Conservation (phyloP, 176 grass and related monocot genomes). For the Poa pratensis region DNA sequence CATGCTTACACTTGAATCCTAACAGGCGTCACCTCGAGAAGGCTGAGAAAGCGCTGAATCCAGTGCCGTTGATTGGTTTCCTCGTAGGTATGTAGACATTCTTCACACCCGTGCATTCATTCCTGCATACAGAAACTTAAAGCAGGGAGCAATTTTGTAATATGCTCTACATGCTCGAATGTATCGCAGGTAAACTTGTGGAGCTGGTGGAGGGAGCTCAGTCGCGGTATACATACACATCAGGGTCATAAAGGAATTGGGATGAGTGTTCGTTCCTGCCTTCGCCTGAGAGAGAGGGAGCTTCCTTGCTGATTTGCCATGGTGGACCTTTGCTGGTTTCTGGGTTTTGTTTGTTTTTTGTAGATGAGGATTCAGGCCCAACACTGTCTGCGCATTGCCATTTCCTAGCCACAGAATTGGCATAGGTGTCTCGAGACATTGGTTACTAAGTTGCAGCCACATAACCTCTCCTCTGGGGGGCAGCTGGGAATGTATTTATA, state of each 20-base stretch:
- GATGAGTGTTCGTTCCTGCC: background rate
- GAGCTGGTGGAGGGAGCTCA: conserved; percentile 89
- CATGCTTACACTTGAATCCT: conserved; percentile 41
- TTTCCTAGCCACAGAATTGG: conserved; percentile 26
- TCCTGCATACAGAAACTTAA: background rate
- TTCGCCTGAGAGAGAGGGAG: too few relatives aligned
- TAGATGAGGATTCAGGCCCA: background rate
- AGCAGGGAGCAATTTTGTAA: background rate
- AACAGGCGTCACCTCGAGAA: conserved; percentile 82
- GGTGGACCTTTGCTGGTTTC: conserved; percentile 3
- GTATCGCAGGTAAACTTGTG: conserved; percentile 71
- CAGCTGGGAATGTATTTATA: conserved; percentile 24
- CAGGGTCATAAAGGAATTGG: conserved; percentile 67
- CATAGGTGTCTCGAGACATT: background rate
- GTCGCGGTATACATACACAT: conserved; percentile 90
- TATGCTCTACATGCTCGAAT: background rate
- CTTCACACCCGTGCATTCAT: background rate
- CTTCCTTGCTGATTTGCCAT: conserved; percentile 28
- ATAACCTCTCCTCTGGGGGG: background rate
- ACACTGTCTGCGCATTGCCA: conserved; percentile 10
- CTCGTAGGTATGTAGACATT: conserved; percentile 56
- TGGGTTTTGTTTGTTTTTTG: conserved; percentile 19
- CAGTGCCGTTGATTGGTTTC: conserved; percentile 80
- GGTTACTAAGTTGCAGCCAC: conserved; percentile 29
- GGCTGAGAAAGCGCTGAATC: conserved; percentile 64